Evolutionary conservation across 768 basidiomycete genomes (phyloP).

Genomic region (Strobilomyces confusus): DNA sequence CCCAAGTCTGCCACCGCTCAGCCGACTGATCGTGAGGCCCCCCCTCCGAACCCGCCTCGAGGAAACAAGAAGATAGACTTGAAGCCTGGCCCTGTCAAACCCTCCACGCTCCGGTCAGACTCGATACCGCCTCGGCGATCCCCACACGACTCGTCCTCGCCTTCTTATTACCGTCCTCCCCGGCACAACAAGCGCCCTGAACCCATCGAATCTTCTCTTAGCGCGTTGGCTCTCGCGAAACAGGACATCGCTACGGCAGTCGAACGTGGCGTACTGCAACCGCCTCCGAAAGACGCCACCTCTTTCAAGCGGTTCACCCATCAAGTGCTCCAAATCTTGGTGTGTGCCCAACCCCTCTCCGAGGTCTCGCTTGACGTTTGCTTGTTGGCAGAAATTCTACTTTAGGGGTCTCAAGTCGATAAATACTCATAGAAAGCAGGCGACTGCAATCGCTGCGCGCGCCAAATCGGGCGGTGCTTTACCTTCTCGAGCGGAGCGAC

Average conservation of each 20-base stretch:
- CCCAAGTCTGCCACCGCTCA: conserved; percentile 19
- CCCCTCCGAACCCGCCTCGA: conserved; percentile 24
- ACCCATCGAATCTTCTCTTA: conserved; percentile 18
- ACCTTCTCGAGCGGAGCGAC: conserved; percentile 62
- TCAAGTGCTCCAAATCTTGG: conserved; percentile 45
- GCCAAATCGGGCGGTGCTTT: conserved; percentile 56
- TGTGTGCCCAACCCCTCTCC: conserved; percentile 21
- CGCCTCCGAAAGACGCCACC: conserved; percentile 60
- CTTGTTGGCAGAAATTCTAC: conserved; percentile 69
- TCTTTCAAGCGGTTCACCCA: conserved; percentile 49
- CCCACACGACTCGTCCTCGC: conserved; percentile 24
- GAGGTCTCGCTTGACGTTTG: not conserved
- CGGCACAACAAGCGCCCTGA: conserved; percentile 20
- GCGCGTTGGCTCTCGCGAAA: conserved; percentile 48
- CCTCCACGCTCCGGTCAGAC: conserved; percentile 24
- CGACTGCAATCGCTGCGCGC: conserved; percentile 50
- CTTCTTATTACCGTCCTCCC: conserved; percentile 26
- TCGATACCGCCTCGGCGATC: conserved; percentile 13
- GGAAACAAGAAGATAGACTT: conserved; percentile 54
- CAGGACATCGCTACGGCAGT: conserved; percentile 64
- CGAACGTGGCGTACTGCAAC: conserved; percentile 62
- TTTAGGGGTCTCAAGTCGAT: conserved; percentile 71
- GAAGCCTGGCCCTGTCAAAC: conserved; percentile 60
- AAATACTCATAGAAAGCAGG: conserved; percentile 54
- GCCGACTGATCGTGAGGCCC: conserved; percentile 21